A percentile compares a stretch with the other conserved stretches of the same genome.
These are phyloP conservation scores for Plasmodium gaboni DNA, from an alignment of 169 alveolate genomes.

Conservation along the genomic window DNA sequence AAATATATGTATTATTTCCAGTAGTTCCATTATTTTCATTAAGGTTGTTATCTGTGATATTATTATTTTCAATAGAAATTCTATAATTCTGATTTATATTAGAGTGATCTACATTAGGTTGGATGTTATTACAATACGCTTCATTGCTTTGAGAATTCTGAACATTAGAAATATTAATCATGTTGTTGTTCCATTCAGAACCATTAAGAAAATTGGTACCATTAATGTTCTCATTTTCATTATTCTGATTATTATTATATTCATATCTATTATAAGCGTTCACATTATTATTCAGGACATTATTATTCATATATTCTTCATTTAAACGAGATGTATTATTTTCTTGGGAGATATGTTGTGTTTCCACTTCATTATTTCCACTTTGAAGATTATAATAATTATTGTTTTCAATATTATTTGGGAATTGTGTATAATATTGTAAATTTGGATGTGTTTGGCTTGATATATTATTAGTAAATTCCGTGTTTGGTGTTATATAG, in stretches of 20 bases:
- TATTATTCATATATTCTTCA: background rate
- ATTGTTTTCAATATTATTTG: background rate
- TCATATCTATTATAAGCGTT: conserved; percentile 2
- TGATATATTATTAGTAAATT: conserved; percentile 3
- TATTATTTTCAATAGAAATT: too few relatives aligned
- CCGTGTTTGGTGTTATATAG: background rate
- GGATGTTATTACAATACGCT: background rate
- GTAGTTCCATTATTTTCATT: too few relatives aligned
- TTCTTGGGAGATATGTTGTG: too few relatives aligned
- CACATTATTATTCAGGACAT: background rate
- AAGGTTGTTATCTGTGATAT: too few relatives aligned
- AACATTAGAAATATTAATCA: background rate
- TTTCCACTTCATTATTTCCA: background rate
- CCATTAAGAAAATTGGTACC: background rate
- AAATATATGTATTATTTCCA: too few relatives aligned
- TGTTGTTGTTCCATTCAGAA: background rate
- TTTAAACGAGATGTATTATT: too few relatives aligned
- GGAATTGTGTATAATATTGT: conserved; percentile 1
- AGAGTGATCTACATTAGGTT: too few relatives aligned
- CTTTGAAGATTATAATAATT: background rate
- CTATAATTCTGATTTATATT: too few relatives aligned
- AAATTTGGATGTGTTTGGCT: conserved; percentile 2
- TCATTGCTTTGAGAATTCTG: background rate
- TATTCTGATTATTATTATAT: conserved; percentile 1
- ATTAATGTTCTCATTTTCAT: background rate